Evolutionary conservation across 495 filamentous ascomycete genomes (phyloP), one percentile per base, ranked within the genome.

Genomic region (Penicillium salamii): DNA sequence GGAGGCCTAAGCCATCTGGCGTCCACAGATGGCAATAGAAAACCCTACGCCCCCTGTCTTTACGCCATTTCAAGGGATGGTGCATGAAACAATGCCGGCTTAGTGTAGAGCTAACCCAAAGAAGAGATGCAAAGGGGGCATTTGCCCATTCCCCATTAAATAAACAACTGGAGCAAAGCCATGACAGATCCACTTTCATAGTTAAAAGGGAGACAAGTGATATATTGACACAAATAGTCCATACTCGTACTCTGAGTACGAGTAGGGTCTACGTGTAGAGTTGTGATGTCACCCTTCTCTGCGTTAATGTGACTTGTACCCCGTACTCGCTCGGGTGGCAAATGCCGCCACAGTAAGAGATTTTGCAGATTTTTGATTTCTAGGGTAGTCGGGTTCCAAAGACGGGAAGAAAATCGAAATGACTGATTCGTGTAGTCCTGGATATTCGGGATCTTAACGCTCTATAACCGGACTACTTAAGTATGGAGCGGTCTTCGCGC

Each of bases 101-200:
- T 3, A 26, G 23, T 3, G 23, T 8, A 26, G 23, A 26, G 23
- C 23, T 26, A 26, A 26, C 23, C 23, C 23, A 4, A 26, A 26
- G n/a, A 26, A 8, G 4, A 26, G 23, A 26, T 8, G 3, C 23
- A 26, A 26, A 38, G 24, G 32, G 24, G 23, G 17, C n/a, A 52
- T 49, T 54, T 32, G 55, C 44, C 39, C 34, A 28, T 18, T 43
- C 51, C 52, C 56, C 56, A 52, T 59, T 20, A 49, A 59, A 56
- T 40, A 58, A 32, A 48, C 54, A 31, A 49, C 44, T 55, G 55
- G 55, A 52, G 50, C 50, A 29, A 26, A 32, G 18, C 51, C 37
- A 36, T 49, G 50, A 46, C 44, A 43, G 54, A 53, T 57, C 54
- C 54, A 57, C 54, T 46, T 29, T 37, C 35, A 33, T 32, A 36